Evolutionary conservation across 345 rosid species (phyloP), one percentile per base, ranked within the genome.

Genomic region (Theobroma cacao): DNA sequence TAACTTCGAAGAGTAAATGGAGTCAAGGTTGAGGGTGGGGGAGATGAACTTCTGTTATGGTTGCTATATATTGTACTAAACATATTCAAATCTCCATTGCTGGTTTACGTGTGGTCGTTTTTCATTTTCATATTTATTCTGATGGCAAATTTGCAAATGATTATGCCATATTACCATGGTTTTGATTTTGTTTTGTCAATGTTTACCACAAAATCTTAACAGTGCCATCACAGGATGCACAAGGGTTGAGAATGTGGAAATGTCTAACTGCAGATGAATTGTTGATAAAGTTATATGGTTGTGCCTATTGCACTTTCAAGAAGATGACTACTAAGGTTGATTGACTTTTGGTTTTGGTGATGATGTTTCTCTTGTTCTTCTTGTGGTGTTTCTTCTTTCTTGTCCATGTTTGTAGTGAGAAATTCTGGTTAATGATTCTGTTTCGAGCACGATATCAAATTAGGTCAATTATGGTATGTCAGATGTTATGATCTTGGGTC

Each of bases 21-120:
- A 22, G 76, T 18, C 31, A 55, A 72, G 38, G 6, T 63, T 41
- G 26, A 31, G 78, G 30, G 11, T 47, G 61, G 61, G 77, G 80
- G 66, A 76, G 72, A 73, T 59, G 75, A 53, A 83, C 67, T 78
- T 72, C 22, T 18, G 28, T 75, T 77, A 59, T 31, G 20, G 73
- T 40, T 60, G n/a, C 47, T 62, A n/a, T 41, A 71, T 60, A 33
- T 59, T 72, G 76, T 84, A 30, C 26, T 34, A 76, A 24, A 45
- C 12, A 73, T 76, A 56, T 65, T n/a, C 14, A 48, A 52, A 82
- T 56, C 52, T 24, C 48, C 26, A 34, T 77, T 73, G 41, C 14
- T 26, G 56, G 15, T 79, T 77, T 50, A 47, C 50, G 60, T 43
- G 28, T 71, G 69, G 38, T 50, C 58, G 30, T 30, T 17, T 56